Base-by-base conservation (phyloP, 257 asterid genomes). In the Ophiorrhiza pumila region DNA sequence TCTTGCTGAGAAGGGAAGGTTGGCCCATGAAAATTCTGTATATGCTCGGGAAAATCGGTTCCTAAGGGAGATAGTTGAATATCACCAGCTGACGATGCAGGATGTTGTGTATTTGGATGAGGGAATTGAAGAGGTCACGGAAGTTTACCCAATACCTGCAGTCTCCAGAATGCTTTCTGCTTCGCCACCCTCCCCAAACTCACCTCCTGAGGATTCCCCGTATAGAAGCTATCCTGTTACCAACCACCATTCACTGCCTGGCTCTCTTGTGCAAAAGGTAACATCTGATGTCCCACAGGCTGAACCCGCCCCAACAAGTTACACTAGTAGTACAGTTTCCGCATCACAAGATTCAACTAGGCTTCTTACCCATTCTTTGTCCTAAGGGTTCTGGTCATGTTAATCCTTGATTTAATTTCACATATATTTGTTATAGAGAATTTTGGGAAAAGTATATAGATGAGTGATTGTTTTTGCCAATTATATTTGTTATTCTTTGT, bases 31-130 rank as follows among this genome's bases (percentile, higher is more conserved):
- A 45, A 95, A 92, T 72, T 85, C 95, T 0, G 91, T 90, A 4
- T 92, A 90, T 60, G 92, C 99, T 0, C 80, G 99, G 23, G 99
- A 95, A 80, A 95, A 95, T 49, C 82, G 96, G 2, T 89, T 95
- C 92, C 79, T 95, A 84, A 90, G 97, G 75, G 99, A 95, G 86
- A 91, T 90, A 6, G 97, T 94, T 64, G 96, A 94, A 71, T 94
- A 90, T 65, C 99, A 94, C 85, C 97, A 94, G 61, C 85, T 94
- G 42, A 90, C 97, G 0, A 88, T 85, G 95, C 95, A 94, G 77
- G 97, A 90, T 74, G 88, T 91, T 7, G 90, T 94, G 42, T 90
- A 91, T 81, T 59, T 90, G 78, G 99, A 94, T 69, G 97, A 94
- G 64, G 95, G 86, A 0, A 86, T 78, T n/a, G 93, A 91, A 79